phyloP scores from a whole-genome alignment of 108 stramenopile genomes.

The Cyclostephanos invisitatus region DNA sequence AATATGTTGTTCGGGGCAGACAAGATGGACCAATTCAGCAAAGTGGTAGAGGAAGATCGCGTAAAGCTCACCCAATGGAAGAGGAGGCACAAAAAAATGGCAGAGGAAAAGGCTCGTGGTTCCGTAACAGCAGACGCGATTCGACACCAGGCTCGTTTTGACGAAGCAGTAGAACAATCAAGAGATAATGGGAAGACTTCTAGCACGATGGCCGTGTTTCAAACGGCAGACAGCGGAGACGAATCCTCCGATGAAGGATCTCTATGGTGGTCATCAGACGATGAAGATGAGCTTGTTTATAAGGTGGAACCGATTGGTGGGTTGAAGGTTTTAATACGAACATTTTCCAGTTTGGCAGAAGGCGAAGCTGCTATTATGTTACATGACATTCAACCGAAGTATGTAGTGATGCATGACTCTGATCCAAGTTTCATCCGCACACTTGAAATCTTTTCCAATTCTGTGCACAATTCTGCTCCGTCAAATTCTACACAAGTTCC shows the following conservation, averaged over 20 bases:
- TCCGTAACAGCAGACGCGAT: constrained; percentile 55
- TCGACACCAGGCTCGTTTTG: constrained; percentile 68
- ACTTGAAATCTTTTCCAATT: constrained; percentile 81
- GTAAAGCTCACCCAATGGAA: constrained; percentile 65
- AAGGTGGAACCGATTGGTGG: constrained; percentile 43
- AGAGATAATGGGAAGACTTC: constrained; percentile 44
- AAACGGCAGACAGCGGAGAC: constrained; percentile 3
- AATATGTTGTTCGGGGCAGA: constrained; percentile 53
- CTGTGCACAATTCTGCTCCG: constrained; percentile 23
- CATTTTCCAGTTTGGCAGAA: constrained; percentile 63
- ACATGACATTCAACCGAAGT: constrained; percentile 76
- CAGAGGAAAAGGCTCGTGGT: constrained; percentile 69
- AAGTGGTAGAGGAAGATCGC: constrained; percentile 35
- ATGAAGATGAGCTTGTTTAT: constrained; percentile 45
- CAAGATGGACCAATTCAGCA: constrained; percentile 18
- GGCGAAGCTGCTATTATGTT: constrained; percentile 71
- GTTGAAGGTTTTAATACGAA: constrained; percentile 60
- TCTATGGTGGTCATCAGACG: constrained; percentile 36
- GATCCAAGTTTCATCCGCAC: constrained; percentile 87
- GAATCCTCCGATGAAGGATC: constrained; percentile 26
- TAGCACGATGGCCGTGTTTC: constrained; percentile 16
- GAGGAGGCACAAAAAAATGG: constrained; percentile 64
- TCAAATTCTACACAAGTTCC: constrained; percentile 16
- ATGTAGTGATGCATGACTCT: constrained; percentile 90
- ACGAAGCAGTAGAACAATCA: constrained; percentile 73